Evolutionary conservation across 495 filamentous ascomycete species (phyloP).

Genomic region (Poronia punctata): DNA sequence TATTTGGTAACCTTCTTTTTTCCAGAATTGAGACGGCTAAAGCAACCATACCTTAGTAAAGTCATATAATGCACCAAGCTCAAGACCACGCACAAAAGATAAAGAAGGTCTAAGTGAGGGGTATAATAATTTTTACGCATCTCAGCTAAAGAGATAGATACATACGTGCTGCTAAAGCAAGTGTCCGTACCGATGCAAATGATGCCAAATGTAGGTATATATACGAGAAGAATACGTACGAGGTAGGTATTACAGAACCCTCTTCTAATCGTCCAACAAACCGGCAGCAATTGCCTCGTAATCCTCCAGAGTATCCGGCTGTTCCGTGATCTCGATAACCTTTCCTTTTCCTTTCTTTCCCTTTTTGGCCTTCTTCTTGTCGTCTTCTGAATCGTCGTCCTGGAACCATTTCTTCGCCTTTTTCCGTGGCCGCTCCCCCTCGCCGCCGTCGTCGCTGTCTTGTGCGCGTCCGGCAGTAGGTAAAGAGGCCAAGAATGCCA

Average conservation of each 20-base stretch:
- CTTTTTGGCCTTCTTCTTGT: constrained; percentile 38
- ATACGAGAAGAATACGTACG: background rate
- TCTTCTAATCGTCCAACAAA: constrained; percentile 50
- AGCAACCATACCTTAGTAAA: too few species aligned
- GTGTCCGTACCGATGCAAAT: too few species aligned
- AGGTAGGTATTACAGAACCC: constrained; percentile 1
- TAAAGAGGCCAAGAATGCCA: constrained; percentile 43
- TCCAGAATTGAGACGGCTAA: too few species aligned
- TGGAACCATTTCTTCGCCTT: constrained; percentile 37
- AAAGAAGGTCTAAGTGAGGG: too few species aligned
- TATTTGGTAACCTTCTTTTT: too few species aligned
- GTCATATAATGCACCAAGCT: too few species aligned
- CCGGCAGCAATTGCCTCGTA: constrained; percentile 82
- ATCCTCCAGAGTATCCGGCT: constrained; percentile 82
- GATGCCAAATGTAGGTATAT: background rate
- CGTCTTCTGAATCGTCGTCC: constrained; percentile 36
- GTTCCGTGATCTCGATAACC: constrained; percentile 49
- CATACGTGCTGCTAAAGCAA: too few species aligned
- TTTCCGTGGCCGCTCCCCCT: constrained; percentile 29
- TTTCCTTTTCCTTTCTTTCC: constrained; percentile 39
- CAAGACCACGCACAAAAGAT: too few species aligned
- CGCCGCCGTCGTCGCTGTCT: constrained; percentile 30
- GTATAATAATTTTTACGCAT: too few species aligned
- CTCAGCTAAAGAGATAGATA: too few species aligned
- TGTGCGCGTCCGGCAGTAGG: constrained; percentile 34